Evolutionary conservation across 2,329 filamentous ascomycete genomes (phyloP), one percentile per base, ranked within the genome.

Genomic region (Knoxdaviesia capensis): DNA sequence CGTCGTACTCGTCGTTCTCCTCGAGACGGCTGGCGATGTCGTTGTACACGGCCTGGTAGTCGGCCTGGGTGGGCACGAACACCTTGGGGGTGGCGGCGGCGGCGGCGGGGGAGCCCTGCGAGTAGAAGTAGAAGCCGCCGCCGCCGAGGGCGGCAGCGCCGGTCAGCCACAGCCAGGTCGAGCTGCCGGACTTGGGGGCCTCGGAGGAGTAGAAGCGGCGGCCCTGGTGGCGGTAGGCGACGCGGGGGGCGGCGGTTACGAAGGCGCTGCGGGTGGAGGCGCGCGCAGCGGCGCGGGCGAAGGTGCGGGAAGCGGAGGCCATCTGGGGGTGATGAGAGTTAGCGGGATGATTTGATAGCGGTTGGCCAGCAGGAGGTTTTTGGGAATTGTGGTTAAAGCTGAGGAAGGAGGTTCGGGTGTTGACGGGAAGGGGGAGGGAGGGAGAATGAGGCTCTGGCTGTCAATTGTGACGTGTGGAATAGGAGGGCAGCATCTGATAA

Each of bases 1-100:
- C 88, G 55, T 96, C 88, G 59, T 96, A 96, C 50, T 94, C 80
- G 52, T 90, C 84, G 57, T 93, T 77, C 64, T 94, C 83, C 60
- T 90, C 79, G 43, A 96, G 67, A 46, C 69, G 69, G 55, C 68
- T 63, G 43, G 88, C 87, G 52, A 96, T 77, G 55, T 78, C 79
- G 59, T 94, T 74, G 68, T 96, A 96, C 42, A 96, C 84, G 62
- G 83, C 80, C 69, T 94, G 86, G 69, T 94, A 96, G 63, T 98
- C 86, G 53, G 80, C 77, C 62, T 80, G 75, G 54, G 73, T 80
- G 46, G 86, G 84, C 41, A 66, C 72, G 64, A 88, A 80, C 51
- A 73, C 57, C 55, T 71, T 72, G 57, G 65, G 50, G 34, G 66
- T 63, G 50, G 61, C 62, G 45, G 64, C 56, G 45, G 63, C 59